These are phyloP conservation scores for Trichoderma afroharzianum DNA, from an alignment of 2,329 filamentous ascomycete genomes.

Conservation along the genomic window DNA sequence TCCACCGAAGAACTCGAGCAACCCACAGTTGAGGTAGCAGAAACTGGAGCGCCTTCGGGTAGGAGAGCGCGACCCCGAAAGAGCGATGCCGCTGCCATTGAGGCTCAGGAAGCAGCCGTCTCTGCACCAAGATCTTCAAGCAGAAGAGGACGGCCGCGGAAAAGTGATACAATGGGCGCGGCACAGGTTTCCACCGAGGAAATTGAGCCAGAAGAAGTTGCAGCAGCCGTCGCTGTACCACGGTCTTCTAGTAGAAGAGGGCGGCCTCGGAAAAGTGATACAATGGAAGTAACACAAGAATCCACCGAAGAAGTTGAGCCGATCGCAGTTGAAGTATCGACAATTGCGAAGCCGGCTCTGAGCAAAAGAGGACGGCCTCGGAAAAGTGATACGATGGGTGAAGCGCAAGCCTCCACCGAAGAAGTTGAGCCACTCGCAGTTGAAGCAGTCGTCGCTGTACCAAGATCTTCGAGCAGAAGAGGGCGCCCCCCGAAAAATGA, in stretches of 20 bases:
- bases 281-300: too few species aligned
- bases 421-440: not conserved
- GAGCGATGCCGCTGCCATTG: not conserved
- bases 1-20: not conserved
- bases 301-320: not conserved
- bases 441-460: not conserved
- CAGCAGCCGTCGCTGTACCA: not conserved
- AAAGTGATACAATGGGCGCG: not conserved
- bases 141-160: not conserved
- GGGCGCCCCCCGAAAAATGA: not conserved
- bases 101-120: not conserved
- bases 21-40: not conserved
- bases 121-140: not conserved
- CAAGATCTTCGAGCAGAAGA: not conserved
- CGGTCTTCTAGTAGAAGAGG: not conserved
- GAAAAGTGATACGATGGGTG: not conserved
- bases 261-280: too few species aligned
- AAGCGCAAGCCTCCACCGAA: not conserved
- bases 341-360: too few species aligned
- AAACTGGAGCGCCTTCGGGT: not conserved
- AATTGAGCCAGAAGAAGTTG: not conserved
- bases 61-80: not conserved
- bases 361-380: not conserved
- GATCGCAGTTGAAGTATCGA: not conserved
- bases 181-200: not conserved